Conservation (phyloP, 1,284 basidiomycete genomes). For the Pisolithus thermaeus region DNA sequence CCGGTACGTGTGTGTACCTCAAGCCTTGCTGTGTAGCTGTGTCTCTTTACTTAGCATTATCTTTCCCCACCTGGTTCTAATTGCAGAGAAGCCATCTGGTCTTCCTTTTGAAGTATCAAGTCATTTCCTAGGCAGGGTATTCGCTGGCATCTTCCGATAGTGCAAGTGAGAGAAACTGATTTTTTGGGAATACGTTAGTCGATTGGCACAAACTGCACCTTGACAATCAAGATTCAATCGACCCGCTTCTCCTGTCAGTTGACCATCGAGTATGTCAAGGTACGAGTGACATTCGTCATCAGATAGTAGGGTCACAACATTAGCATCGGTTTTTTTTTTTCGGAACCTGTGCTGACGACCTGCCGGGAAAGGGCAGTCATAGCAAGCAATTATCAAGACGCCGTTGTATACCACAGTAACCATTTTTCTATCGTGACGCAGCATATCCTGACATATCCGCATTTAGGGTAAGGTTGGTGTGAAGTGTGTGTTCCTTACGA, state of each 20-base stretch:
- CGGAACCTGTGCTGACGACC: slow-evolving; percentile 6
- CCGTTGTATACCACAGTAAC: slow-evolving; percentile 21
- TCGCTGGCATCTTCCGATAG: slow-evolving; percentile 6
- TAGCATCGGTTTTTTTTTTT: slow-evolving; percentile 28
- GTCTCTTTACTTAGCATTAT: slow-evolving; percentile 2
- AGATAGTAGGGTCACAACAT: slow-evolving; percentile 13
- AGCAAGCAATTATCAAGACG: slow-evolving; percentile 26
- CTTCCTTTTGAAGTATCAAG: slow-evolving; percentile 7
- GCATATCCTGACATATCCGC: slow-evolving; percentile 24
- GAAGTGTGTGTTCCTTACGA: slow-evolving; percentile 21
- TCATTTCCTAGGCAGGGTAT: neutral
- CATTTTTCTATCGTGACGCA: neutral
- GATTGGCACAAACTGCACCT: neutral
- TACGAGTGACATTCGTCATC: neutral
- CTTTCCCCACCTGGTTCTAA: neutral
- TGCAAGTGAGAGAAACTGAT: neutral
- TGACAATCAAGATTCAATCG: neutral
- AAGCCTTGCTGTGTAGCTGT: slow-evolving; percentile 19
- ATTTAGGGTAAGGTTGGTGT: slow-evolving; percentile 29
- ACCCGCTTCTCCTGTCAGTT: neutral
- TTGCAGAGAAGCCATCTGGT: slow-evolving; percentile 2
- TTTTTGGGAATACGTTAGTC: neutral
- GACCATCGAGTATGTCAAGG: neutral
- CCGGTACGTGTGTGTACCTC: slow-evolving; percentile 9
- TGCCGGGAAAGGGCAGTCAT: slow-evolving; percentile 10